Conservation (phyloP, 345 rosid genomes). For the Syzygium oleosum region DNA sequence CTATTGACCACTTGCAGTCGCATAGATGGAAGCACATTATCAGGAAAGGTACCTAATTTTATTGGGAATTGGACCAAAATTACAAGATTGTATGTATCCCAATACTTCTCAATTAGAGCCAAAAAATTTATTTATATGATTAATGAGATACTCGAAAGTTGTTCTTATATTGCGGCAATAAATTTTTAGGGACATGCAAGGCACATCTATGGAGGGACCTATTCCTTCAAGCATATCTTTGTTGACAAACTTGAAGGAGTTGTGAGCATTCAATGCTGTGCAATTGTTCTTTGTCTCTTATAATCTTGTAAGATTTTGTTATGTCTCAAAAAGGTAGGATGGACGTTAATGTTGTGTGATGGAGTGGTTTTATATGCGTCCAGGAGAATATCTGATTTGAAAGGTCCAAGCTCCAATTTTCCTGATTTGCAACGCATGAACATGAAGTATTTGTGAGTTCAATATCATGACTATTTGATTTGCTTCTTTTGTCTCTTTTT, state of each 20-base stretch:
- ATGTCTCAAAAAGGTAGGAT: not conserved
- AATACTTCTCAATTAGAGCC: not conserved
- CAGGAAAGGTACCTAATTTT: conserved; percentile 72
- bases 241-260: conserved; percentile 29
- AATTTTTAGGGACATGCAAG: conserved; percentile 58
- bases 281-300: not conserved
- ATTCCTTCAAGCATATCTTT: conserved; percentile 55
- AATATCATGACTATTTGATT: not conserved
- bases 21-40: conserved; percentile 63
- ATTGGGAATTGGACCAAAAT: conserved; percentile 77
- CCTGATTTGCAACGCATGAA: conserved; percentile 36
- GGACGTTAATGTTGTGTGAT: not conserved
- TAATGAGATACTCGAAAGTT: not conserved
- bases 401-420: conserved; percentile 38
- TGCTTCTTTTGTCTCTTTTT: not conserved
- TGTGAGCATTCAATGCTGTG: conserved; percentile 35
- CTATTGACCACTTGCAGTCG: conserved; percentile 34
- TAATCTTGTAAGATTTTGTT: not conserved
- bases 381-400: conserved; percentile 81
- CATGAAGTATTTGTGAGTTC: conserved; percentile 36
- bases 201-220: conserved; percentile 88
- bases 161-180: not conserved
- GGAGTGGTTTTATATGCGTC: not conserved
- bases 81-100: conserved; percentile 44
- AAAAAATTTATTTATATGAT: not conserved